Evolutionary conservation across 768 basidiomycete species (phyloP).

Genomic region (Termitomyces sp.): DNA sequence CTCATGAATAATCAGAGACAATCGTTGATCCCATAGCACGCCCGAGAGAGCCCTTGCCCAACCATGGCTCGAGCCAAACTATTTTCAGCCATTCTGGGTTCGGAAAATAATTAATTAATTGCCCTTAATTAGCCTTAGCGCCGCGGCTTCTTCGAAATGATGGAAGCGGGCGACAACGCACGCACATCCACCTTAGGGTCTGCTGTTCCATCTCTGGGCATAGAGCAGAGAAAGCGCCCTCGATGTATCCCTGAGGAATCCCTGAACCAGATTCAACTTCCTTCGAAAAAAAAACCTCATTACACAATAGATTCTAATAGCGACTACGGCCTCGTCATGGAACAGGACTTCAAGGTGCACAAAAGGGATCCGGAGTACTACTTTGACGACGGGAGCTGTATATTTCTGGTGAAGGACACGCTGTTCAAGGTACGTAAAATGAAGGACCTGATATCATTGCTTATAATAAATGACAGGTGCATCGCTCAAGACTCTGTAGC

Average conservation of each 20-base stretch:
- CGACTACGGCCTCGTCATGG: conserved; percentile 15
- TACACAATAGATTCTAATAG: conserved; percentile 3
- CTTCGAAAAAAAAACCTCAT: neutral
- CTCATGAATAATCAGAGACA: neutral
- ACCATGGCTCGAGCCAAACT: neutral
- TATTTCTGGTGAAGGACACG: conserved; percentile 55
- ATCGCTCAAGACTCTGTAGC: conserved; percentile 52
- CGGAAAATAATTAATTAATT: conserved; percentile 3
- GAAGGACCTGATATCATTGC: neutral
- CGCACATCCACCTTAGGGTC: conserved; percentile 1
- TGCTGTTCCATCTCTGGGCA: neutral
- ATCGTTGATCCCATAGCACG: neutral
- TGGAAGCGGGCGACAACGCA: neutral
- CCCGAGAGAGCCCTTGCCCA: neutral
- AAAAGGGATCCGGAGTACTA: conserved; percentile 52
- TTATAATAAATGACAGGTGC: conserved; percentile 34
- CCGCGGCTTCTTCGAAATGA: neutral
- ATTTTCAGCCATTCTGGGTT: neutral
- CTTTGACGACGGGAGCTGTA: conserved; percentile 62
- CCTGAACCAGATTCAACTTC: conserved; percentile 7
- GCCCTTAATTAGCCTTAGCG: neutral
- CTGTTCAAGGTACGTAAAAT: conserved; percentile 55
- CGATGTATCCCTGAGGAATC: conserved; percentile 1
- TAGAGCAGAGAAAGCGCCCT: conserved; percentile 4
- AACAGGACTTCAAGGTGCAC: conserved; percentile 3